These are phyloP conservation scores for Lactarius hatsudake DNA, from an alignment of 768 basidiomycete species.

Conservation along the genomic window DNA sequence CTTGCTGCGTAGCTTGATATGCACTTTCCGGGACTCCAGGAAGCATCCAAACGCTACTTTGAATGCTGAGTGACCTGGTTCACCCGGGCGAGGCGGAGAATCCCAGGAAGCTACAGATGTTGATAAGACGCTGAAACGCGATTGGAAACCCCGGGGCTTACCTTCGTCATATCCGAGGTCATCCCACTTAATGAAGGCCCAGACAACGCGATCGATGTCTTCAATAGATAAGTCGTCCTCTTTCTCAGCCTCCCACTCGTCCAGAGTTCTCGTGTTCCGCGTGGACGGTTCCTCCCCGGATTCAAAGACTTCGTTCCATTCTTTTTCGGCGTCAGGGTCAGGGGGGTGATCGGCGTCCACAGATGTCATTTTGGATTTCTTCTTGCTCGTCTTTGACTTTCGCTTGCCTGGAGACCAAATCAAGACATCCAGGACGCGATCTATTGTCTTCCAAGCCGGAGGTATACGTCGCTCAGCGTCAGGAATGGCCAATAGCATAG, in stretches of 20 bases:
- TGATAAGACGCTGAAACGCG: conserved; percentile 6
- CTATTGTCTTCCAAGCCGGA: conserved; percentile 80
- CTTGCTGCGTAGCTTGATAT: conserved; percentile 49
- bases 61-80: conserved; percentile 62
- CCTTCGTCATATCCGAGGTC: conserved; percentile 93
- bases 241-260: conserved; percentile 55
- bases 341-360: conserved; percentile 34
- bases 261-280: conserved; percentile 53
- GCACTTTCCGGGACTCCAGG: conserved; percentile 57
- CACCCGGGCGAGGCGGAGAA: conserved; percentile 66
- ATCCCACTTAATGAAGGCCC: conserved; percentile 91
- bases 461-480: conserved; percentile 79
- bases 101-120: conserved; percentile 79
- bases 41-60: conserved; percentile 64
- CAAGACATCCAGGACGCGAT: conserved; percentile 82
- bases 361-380: conserved; percentile 29
- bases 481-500: conserved; percentile 43
- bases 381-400: conserved; percentile 30
- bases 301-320: conserved; percentile 42
- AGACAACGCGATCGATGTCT: conserved; percentile 62
- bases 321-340: conserved; percentile 33
- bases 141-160: conserved; percentile 36
- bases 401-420: conserved; percentile 51
- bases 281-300: conserved; percentile 64
- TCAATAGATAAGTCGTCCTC: conserved; percentile 42